Base-by-base conservation (phyloP, 345 rosid genomes). In the Acer yangbiense region DNA sequence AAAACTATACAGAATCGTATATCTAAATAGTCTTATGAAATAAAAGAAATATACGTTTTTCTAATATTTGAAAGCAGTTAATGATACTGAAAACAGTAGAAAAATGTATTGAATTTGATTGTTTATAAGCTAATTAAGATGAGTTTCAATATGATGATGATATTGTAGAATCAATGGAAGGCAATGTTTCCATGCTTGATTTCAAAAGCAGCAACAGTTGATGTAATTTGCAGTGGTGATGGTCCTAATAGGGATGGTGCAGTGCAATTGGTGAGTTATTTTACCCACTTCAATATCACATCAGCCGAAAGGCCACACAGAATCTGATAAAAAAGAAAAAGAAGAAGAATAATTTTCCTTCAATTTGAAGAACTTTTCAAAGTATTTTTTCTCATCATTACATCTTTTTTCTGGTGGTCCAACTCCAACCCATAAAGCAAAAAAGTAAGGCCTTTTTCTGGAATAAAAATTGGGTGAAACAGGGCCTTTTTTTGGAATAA, bases 121-220 rank as follows among this genome's bases (percentile, higher is more conserved):
- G 39, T 35, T 35, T 35, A 35, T 35, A 35, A 35, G 6, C 6
- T 35, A 35, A 35, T 35, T 35, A 5, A 35, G 39, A 35, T 35
- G 46, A 43, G 46, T 43, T 44, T 46, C 13, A 46, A 46, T 43
- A 43, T 43, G 46, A 2, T 46, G 46, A 2, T 46, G 21, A 50
- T 27, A 9, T 9, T 79, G 82, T 61, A 95, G 99, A 91, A 87
- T 84, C 97, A 89, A 78, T 96, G 99, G 99, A 96, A 87, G 83
- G 97, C 94, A 81, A 91, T 90, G 97, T 96, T 96, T 83, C 94
- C 99, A n/a, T 84, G 94, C 84, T 81, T 96, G 82, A 81, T 96
- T 75, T 90, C 99, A 55, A 96, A 96, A 85, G 98, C 97, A 12
- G 95, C 90, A 0, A 90, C 90, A 0, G 93, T 94, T 27, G 97